Conservation (phyloP, 2,329 filamentous ascomycete genomes). For the Phaeoacremonium minimum region DNA sequence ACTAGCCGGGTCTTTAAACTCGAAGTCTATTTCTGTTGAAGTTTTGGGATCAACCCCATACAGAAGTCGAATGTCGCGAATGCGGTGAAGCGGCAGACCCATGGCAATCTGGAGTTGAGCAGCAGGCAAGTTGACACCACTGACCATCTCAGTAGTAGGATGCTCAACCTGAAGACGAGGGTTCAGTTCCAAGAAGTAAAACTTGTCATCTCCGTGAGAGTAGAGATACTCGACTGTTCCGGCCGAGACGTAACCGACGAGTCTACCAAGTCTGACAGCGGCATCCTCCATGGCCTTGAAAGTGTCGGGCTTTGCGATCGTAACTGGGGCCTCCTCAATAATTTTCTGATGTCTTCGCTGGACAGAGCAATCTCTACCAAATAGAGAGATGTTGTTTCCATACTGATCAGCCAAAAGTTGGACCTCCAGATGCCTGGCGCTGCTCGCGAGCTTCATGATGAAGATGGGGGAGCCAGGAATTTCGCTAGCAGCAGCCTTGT, state of each 20-base stretch:
- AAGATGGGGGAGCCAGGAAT: slow-evolving; percentile 99
- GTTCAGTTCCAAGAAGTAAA: slow-evolving; percentile 99
- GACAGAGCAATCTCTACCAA: slow-evolving; percentile 97
- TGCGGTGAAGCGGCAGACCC: slow-evolving; percentile 93
- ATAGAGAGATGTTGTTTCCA: slow-evolving; percentile 98
- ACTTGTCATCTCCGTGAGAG: slow-evolving; percentile 95
- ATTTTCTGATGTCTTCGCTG: slow-evolving; percentile 99
- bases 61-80: slow-evolving; percentile 90
- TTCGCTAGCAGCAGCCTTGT: slow-evolving; percentile 94
- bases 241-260: slow-evolving; percentile 97
- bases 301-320: slow-evolving; percentile 82
- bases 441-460: slow-evolving; percentile 99
- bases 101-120: slow-evolving; percentile 98
- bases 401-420: slow-evolving; percentile 98
- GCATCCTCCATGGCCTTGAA: slow-evolving; percentile 97
- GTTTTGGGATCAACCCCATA: slow-evolving; percentile 94
- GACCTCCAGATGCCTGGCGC: slow-evolving; percentile 94
- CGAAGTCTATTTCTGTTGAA: slow-evolving; percentile 86
- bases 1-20: slow-evolving; percentile 85
- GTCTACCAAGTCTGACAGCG: slow-evolving; percentile 84
- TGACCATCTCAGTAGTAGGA: slow-evolving; percentile 98
- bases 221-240: slow-evolving; percentile 99
- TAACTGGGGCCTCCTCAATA: slow-evolving; percentile 97
- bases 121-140: slow-evolving; percentile 92
- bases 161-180: slow-evolving; percentile 99